These are phyloP conservation scores for Phytophthora rubi DNA, from an alignment of 352 stramenopile species.

Conservation along the genomic window DNA sequence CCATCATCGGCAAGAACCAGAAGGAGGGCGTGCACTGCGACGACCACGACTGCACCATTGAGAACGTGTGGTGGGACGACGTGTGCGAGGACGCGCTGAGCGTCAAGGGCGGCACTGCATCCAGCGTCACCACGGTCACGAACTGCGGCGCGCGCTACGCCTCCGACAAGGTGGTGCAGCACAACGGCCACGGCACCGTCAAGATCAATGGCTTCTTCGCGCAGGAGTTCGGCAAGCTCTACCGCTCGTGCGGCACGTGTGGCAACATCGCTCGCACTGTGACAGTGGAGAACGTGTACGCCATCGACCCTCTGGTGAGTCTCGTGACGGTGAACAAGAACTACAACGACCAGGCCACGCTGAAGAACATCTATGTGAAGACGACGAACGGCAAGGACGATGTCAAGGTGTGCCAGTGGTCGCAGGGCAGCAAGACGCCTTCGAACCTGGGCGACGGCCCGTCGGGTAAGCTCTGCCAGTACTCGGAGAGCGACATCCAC, in stretches of 20 bases:
- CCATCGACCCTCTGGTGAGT: slow-evolving; percentile 34
- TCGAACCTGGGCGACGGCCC: slow-evolving; percentile 32
- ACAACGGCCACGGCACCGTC: slow-evolving; percentile 27
- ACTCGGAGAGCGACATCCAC: slow-evolving; percentile 29
- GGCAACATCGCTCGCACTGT: slow-evolving; percentile 36
- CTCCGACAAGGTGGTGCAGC: slow-evolving; percentile 54
- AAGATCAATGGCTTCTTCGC: slow-evolving; percentile 9
- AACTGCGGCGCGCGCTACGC: slow-evolving; percentile 36
- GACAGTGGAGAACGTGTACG: slow-evolving; percentile 39
- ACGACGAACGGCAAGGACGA: slow-evolving; percentile 16
- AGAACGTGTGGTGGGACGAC: slow-evolving; percentile 25
- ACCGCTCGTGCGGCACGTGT: slow-evolving; percentile 25
- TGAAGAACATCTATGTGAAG: slow-evolving; percentile 46
- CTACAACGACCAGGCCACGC: slow-evolving; percentile 38
- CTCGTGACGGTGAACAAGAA: slow-evolving; percentile 51
- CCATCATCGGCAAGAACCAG: slow-evolving; percentile 27
- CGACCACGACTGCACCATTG: slow-evolving; percentile 19
- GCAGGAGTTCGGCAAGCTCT: slow-evolving; percentile 26
- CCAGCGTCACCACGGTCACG: slow-evolving; percentile 30
- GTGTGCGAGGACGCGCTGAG: slow-evolving; percentile 32
- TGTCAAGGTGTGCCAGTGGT: slow-evolving; percentile 40
- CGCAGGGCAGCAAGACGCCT: slow-evolving; percentile 21
- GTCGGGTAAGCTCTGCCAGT: slow-evolving; percentile 24
- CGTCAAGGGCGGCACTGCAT: slow-evolving; percentile 25
- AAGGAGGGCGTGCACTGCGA: slow-evolving; percentile 24